phyloP scores from a whole-genome alignment of 176 grass and related monocot genomes.

The Aegilops tauschii region DNA sequence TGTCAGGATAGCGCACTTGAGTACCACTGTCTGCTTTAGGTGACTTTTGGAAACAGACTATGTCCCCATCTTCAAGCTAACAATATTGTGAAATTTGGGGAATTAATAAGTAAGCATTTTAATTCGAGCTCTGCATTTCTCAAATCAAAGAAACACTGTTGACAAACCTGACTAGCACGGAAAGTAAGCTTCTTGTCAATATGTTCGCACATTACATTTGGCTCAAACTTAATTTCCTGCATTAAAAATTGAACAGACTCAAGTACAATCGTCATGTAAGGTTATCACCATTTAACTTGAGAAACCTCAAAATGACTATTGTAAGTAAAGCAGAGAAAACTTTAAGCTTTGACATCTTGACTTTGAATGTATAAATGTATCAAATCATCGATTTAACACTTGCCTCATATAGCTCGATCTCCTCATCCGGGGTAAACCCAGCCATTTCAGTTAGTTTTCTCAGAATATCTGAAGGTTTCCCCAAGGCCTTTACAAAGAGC shows the following conservation, averaged over 20 bases:
- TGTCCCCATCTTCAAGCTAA: conserved; percentile 96
- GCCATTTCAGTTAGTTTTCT: conserved; percentile 85
- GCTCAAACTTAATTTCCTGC: conserved; percentile 93
- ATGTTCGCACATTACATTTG: conserved; percentile 76
- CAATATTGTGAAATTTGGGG: conserved; percentile 27
- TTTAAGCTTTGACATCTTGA: not conserved
- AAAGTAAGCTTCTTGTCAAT: conserved; percentile 79
- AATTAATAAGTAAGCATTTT: conserved; percentile 8
- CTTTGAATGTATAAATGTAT: not conserved
- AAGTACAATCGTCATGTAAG: conserved; percentile 5
- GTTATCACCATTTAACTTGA: not conserved
- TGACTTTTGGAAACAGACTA: conserved; percentile 74
- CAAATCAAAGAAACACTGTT: conserved; percentile 6
- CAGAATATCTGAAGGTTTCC: conserved; percentile 77
- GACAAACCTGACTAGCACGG: conserved; percentile 67
- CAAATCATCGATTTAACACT: conserved; percentile 30
- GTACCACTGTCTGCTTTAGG: conserved; percentile 38
- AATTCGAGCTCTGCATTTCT: conserved; percentile 2
- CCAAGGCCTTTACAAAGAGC: conserved; percentile 71
- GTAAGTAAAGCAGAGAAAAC: not conserved
- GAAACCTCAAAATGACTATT: not conserved
- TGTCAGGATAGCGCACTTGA: conserved; percentile 67
- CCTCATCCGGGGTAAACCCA: conserved; percentile 71
- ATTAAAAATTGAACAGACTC: conserved; percentile 20
- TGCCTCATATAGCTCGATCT: conserved; percentile 91